Percentiles rank a stretch among this genome's conserved stretches.
Conservation (phyloP, 305 asterid species). For the Ilex paraguariensis region DNA sequence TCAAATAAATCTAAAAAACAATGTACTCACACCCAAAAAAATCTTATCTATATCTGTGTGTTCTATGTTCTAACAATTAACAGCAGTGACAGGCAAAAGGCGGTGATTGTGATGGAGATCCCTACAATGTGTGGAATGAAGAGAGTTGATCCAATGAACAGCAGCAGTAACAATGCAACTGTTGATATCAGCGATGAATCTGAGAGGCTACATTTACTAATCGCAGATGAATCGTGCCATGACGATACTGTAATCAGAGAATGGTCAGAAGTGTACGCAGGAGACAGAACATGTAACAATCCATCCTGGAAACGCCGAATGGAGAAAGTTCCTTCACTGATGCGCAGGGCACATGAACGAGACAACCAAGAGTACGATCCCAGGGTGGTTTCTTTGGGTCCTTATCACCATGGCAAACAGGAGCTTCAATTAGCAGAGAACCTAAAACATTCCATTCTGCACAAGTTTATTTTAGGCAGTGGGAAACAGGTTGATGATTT, state of each 20-base stretch:
- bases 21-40: too few species aligned
- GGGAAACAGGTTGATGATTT: constrained; percentile 10
- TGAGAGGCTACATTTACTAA: too few species aligned
- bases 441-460: constrained; percentile 19
- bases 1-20: too few species aligned
- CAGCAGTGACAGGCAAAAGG: too few species aligned
- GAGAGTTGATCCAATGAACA: too few species aligned
- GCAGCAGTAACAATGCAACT: too few species aligned
- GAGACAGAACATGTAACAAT: neutral
- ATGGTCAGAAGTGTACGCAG: neutral
- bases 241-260: neutral
- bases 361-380: constrained; percentile 18
- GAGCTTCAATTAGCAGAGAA: constrained; percentile 15
- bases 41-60: too few species aligned
- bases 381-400: constrained; percentile 20
- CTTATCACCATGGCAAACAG: constrained; percentile 14
- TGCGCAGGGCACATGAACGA: neutral
- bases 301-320: constrained; percentile 12
- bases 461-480: constrained; percentile 7
- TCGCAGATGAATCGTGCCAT: too few species aligned
- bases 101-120: too few species aligned
- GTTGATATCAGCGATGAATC: too few species aligned
- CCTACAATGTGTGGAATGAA: too few species aligned
- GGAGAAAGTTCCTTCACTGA: constrained; percentile 16
- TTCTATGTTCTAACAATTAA: too few species aligned